phyloP scores from a whole-genome alignment of 768 basidiomycete species.

The Lentinula sp. region DNA sequence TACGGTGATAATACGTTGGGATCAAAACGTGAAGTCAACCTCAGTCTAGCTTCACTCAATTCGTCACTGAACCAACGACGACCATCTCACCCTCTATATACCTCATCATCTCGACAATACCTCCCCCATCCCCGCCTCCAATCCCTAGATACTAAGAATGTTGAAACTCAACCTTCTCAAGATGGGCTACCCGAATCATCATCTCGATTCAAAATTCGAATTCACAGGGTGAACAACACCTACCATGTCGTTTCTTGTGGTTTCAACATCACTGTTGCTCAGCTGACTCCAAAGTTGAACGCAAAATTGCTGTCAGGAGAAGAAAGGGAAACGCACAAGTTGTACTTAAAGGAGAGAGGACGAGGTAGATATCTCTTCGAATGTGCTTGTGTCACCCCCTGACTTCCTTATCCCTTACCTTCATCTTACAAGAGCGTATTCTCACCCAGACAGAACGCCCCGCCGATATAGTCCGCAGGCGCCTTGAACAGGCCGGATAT shows the following conservation, averaged over 20 bases:
- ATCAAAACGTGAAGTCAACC: not conserved
- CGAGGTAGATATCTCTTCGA: constrained; percentile 39
- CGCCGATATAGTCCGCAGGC: constrained; percentile 74
- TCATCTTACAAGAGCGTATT: constrained; percentile 59
- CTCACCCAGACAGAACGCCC: constrained; percentile 79
- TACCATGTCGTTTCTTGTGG: constrained; percentile 67
- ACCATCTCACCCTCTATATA: not conserved
- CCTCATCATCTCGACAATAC: not conserved
- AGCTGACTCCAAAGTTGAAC: constrained; percentile 58
- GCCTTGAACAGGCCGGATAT: constrained; percentile 88
- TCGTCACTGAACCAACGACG: not conserved
- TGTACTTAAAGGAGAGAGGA: constrained; percentile 73
- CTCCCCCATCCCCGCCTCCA: not conserved
- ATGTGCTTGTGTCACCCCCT: too few relatives aligned
- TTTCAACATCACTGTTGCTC: constrained; percentile 59
- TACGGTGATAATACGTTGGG: not conserved
- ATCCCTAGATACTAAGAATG: not conserved
- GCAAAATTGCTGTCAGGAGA: constrained; percentile 45
- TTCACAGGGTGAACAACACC: constrained; percentile 68
- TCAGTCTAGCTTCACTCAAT: not conserved
- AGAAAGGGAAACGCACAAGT: constrained; percentile 54
- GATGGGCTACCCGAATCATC: not conserved
- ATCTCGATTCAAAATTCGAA: constrained; percentile 54
- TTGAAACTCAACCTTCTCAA: not conserved
- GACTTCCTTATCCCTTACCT: too few relatives aligned